Evolutionary conservation across 2,329 filamentous ascomycete genomes (phyloP), one percentile per base, ranked within the genome.

Genomic region (Trichophyton simii): DNA sequence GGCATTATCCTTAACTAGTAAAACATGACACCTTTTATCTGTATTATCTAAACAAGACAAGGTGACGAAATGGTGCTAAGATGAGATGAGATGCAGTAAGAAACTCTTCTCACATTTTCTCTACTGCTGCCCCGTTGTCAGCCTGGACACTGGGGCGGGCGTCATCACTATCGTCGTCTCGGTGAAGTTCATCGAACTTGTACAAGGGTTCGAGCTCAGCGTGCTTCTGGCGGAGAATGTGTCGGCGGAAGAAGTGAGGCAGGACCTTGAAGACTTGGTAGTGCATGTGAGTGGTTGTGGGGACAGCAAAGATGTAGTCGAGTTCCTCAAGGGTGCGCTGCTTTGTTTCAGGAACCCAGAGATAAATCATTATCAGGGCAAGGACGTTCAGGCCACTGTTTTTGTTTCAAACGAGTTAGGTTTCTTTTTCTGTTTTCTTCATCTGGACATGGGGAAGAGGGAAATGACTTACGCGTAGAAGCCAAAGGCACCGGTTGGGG

Each of bases 311-410:
- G 63, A 79, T 75, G 63, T 79, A 79, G 64, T 87, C 84, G 41
- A 87, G 72, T 68, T 84, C 82, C 68, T 83, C 80, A 15, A 76
- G 68, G 1, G 81, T 82, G 36, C 77, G 76, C 66, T 82, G 77
- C 64, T 81, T 83, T 3, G 80, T 82, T 68, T 83, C 81, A 0
- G 80, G 81, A 0, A 83, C 72, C 69, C 79, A 82, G 46, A 86
- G 74, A 74, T 85, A 86, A 65, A 87, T 86, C 76, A 87, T 81
- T 25, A 83, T 62, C 15, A 86, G 76, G 0, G 84, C 84, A 1
- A 82, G 68, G 3, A 85, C 65, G 64, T 87, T 88, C 6, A 87
- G 72, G 0, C 73, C 82, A 13, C 74, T 76, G 48, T 59, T 52
- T n/a, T 44, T 44, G 25, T 55, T 55, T 36, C 25, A 44, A 6